These are phyloP conservation scores for Vitis hybrid DNA, from an alignment of 177 flowering plant species.

Conservation along the genomic window DNA sequence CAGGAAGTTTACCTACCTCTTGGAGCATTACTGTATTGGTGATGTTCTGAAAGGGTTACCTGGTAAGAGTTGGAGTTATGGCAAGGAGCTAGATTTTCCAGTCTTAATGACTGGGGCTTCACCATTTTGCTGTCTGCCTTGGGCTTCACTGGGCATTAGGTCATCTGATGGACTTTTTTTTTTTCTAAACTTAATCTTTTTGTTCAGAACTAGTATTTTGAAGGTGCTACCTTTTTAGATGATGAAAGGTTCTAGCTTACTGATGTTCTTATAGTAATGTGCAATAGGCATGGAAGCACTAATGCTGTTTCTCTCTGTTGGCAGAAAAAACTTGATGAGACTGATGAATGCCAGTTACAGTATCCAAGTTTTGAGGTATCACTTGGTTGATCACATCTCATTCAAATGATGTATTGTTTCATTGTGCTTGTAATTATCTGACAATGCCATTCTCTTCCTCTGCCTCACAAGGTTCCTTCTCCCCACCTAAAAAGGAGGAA, in stretches of 20 bases:
- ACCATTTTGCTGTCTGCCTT: too few relatives aligned
- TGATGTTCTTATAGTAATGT: background rate
- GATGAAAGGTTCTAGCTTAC: too few relatives aligned
- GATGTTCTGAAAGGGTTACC: too few relatives aligned
- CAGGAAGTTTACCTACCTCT: too few relatives aligned
- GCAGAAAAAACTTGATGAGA: slow-evolving; percentile 74
- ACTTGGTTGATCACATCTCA: slow-evolving; percentile 1
- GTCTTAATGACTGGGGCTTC: too few relatives aligned
- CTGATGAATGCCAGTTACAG: slow-evolving; percentile 51
- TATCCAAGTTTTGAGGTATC: slow-evolving; percentile 94
- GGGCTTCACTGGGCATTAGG: too few relatives aligned
- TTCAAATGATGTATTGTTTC: background rate
- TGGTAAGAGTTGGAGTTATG: too few relatives aligned
- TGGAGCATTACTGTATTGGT: too few relatives aligned
- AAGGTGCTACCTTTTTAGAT: too few relatives aligned
- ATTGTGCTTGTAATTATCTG: background rate
- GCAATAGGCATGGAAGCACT: background rate
- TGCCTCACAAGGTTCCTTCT: background rate
- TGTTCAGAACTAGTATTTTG: too few relatives aligned
- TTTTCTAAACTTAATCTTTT: too few relatives aligned
- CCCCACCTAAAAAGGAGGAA: background rate
- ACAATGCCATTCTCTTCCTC: background rate
- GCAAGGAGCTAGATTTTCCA: too few relatives aligned
- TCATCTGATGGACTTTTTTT: background rate
- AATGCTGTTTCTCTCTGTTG: slow-evolving; percentile 10